Percentiles rank a stretch among this genome's conserved stretches.
Conservation (phyloP, 2,329 filamentous ascomycete genomes). For the Cytospora piceicola region DNA sequence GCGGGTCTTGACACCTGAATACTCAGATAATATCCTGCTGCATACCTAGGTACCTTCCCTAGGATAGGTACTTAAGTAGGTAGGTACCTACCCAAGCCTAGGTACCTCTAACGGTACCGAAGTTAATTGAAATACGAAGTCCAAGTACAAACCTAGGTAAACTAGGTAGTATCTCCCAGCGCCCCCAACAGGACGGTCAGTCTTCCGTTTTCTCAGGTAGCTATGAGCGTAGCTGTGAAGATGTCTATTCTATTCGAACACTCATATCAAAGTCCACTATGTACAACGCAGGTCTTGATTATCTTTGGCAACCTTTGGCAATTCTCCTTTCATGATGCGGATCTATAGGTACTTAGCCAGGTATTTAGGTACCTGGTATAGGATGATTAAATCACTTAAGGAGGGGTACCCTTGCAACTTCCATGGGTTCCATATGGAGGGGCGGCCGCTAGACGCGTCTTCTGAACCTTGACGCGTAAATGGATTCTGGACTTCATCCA, state of each 20-base stretch:
- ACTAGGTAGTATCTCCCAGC: background rate
- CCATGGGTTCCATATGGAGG: constrained; percentile 1
- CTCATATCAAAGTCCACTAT: background rate
- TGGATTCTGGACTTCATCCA: constrained; percentile 34
- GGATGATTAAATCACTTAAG: background rate
- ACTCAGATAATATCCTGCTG: background rate
- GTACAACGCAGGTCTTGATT: background rate
- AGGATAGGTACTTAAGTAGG: background rate
- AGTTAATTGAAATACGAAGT: background rate
- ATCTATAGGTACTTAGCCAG: background rate
- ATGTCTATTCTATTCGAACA: background rate
- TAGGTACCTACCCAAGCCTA: no score
- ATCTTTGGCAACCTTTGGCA: background rate
- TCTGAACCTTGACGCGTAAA: constrained; percentile 25
- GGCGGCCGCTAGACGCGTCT: constrained; percentile 24
- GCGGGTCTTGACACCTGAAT: background rate
- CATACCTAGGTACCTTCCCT: background rate
- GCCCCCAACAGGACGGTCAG: background rate
- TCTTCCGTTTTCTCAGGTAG: background rate
- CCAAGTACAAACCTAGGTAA: background rate
- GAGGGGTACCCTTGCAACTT: constrained; percentile 2
- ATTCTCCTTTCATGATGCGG: background rate
- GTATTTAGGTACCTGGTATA: background rate
- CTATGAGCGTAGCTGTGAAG: background rate
- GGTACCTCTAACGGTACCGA: background rate